Evolutionary conservation across 2,329 filamentous ascomycete species (phyloP).

Genomic region (Phialophora tarda): DNA sequence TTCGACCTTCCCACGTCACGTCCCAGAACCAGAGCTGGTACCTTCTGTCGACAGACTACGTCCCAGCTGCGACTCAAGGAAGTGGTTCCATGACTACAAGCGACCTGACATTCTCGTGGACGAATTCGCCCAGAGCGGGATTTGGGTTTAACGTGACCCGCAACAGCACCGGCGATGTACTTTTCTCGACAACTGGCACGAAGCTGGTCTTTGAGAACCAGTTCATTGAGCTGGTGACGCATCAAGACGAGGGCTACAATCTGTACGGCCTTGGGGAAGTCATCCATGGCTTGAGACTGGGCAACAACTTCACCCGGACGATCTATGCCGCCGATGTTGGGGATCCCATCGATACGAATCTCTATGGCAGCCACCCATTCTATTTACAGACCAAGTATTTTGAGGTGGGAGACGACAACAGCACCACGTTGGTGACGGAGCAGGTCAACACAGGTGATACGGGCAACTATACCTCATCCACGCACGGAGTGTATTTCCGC

Average conservation of each 20-base stretch:
- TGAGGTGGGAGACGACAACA: slow-evolving; percentile 57
- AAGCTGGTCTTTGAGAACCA: slow-evolving; percentile 76
- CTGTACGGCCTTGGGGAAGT: slow-evolving; percentile 76
- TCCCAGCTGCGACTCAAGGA: slow-evolving; percentile 62
- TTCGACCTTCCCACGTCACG: slow-evolving; percentile 68
- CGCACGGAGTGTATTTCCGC: slow-evolving; percentile 77
- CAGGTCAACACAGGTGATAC: slow-evolving; percentile 56
- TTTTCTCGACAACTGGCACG: slow-evolving; percentile 70
- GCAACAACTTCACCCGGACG: slow-evolving; percentile 73
- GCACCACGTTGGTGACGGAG: slow-evolving; percentile 59
- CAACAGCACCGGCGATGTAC: slow-evolving; percentile 65
- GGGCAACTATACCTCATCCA: slow-evolving; percentile 60
- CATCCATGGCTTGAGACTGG: slow-evolving; percentile 72
- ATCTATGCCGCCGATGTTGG: slow-evolving; percentile 72
- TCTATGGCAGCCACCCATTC: slow-evolving; percentile 78
- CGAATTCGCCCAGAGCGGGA: slow-evolving; percentile 56
- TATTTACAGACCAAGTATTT: slow-evolving; percentile 82
- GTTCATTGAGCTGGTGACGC: slow-evolving; percentile 73
- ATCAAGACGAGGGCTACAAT: slow-evolving; percentile 73
- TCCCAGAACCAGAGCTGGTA: slow-evolving; percentile 70
- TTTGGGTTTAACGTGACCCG: slow-evolving; percentile 64
- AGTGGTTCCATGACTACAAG: slow-evolving; percentile 45
- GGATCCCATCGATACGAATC: slow-evolving; percentile 66
- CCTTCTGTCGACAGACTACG: slow-evolving; percentile 66
- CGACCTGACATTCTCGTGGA: slow-evolving; percentile 60